Evolutionary conservation across 768 basidiomycete species (phyloP).

Genomic region (Amanita brunnescens): DNA sequence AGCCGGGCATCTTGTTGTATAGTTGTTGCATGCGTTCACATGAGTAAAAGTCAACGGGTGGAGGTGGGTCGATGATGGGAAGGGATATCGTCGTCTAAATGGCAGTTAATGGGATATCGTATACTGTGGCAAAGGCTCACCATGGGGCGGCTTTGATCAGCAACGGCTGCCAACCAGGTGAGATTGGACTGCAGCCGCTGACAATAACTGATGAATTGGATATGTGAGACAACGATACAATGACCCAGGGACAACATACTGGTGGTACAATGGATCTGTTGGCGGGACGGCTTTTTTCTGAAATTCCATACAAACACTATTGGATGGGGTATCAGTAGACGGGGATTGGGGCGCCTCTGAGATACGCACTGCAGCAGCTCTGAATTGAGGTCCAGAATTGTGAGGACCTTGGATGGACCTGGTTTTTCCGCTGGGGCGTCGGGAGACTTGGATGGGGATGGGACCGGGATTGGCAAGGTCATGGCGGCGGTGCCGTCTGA

Average conservation of each 20-base stretch:
- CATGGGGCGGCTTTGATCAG: constrained; percentile 42
- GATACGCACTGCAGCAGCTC: constrained; percentile 57
- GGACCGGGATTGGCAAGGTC: too few species aligned
- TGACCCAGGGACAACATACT: constrained; percentile 35
- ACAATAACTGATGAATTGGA: constrained; percentile 38
- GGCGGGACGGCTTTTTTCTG: constrained; percentile 41
- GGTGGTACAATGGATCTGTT: constrained; percentile 43
- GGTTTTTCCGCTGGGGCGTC: constrained; percentile 18
- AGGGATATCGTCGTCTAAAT: constrained; percentile 30
- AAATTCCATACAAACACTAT: constrained; percentile 54
- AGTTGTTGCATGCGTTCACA: constrained; percentile 57
- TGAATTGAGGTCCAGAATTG: constrained; percentile 58
- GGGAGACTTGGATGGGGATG: constrained; percentile 5
- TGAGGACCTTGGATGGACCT: constrained; percentile 44
- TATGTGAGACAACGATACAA: constrained; percentile 1
- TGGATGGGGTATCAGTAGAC: constrained; percentile 6
- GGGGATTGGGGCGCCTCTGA: background rate
- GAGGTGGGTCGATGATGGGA: constrained; percentile 50
- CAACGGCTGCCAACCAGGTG: constrained; percentile 60
- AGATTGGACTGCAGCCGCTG: constrained; percentile 62
- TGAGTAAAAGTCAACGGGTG: constrained; percentile 40
- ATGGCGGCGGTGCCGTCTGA: too few species aligned
- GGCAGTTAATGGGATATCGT: constrained; percentile 4
- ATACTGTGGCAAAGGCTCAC: constrained; percentile 25
- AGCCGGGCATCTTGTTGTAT: constrained; percentile 48